Percentiles rank a stretch among this genome's conserved stretches.
These are phyloP conservation scores for Tuctoria greenei DNA, from an alignment of 176 grass and related monocot genomes.

Conservation along the genomic window DNA sequence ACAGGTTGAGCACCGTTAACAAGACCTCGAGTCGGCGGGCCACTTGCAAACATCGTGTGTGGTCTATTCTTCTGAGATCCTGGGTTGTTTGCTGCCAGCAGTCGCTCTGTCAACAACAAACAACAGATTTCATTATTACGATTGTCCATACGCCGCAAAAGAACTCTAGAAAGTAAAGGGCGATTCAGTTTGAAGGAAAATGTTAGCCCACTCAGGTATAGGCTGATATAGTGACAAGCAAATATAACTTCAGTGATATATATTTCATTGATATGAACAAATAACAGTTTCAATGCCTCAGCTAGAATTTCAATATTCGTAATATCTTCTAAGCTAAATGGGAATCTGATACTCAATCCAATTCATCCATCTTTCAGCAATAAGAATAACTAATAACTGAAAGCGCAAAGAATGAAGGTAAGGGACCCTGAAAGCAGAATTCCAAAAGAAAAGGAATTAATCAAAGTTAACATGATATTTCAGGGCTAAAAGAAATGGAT, in stretches of 20 bases:
- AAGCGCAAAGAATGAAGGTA: neutral
- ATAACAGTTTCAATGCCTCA: neutral
- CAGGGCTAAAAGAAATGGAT: neutral
- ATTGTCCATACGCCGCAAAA: neutral
- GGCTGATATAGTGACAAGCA: neutral
- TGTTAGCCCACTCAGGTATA: neutral
- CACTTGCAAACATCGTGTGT: conserved; percentile 90
- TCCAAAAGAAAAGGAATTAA: neutral
- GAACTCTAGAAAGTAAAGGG: conserved; percentile 3
- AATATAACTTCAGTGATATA: neutral
- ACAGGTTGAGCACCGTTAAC: conserved; percentile 48
- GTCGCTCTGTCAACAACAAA: conserved; percentile 50
- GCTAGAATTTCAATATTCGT: conserved; percentile 1
- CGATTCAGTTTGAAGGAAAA: neutral
- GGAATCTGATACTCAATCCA: neutral
- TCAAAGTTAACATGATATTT: conserved; percentile 1
- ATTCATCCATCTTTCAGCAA: neutral
- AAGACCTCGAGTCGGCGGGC: conserved; percentile 59
- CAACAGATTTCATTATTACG: neutral
- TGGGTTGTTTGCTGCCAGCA: conserved; percentile 77
- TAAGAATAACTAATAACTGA: neutral
- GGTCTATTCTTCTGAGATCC: conserved; percentile 73
- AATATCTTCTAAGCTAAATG: neutral
- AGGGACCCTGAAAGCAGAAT: neutral
- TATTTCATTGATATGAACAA: neutral